Evolutionary conservation across 1,139 yeast genomes (phyloP).

Genomic region (Taiozyma sp.): DNA sequence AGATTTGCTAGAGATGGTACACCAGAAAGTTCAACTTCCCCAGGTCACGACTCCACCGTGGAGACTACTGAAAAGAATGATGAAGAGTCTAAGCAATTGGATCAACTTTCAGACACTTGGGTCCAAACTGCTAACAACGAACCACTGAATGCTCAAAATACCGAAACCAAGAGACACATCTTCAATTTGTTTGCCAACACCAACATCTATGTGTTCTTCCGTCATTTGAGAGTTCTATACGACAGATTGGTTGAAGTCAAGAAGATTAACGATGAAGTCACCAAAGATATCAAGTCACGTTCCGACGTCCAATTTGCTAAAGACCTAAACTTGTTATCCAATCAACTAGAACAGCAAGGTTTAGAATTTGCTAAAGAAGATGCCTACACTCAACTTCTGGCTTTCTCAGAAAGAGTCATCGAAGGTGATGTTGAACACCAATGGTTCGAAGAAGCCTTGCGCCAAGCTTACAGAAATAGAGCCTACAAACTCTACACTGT

Average conservation of each 20-base stretch:
- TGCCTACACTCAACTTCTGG: constrained; percentile 74
- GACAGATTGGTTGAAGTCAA: constrained; percentile 79
- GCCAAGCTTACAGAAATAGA: constrained; percentile 91
- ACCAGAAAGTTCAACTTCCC: constrained; percentile 22
- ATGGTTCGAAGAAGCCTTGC: constrained; percentile 91
- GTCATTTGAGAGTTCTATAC: constrained; percentile 79
- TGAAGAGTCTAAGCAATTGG: constrained; percentile 39
- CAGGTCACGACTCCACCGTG: constrained; percentile 16
- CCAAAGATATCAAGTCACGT: constrained; percentile 65
- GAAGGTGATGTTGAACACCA: constrained; percentile 93
- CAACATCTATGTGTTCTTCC: constrained; percentile 85
- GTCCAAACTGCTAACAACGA: constrained; percentile 31
- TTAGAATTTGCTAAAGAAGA: constrained; percentile 65
- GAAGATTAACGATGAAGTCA: constrained; percentile 56
- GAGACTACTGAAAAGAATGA: constrained; percentile 18
- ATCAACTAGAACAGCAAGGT: constrained; percentile 74
- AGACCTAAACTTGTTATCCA: constrained; percentile 78
- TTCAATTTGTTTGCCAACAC: constrained; percentile 88
- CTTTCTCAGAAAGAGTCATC: constrained; percentile 68
- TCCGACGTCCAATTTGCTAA: constrained; percentile 79
- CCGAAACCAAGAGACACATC: constrained; percentile 31
- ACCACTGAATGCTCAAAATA: constrained; percentile 28
- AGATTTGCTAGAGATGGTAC: constrained; percentile 34
- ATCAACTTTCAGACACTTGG: constrained; percentile 56
- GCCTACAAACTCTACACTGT: constrained; percentile 92